These are phyloP conservation scores for Aspergillus vadensis DNA, from an alignment of 2,329 filamentous ascomycete genomes.

Conservation along the genomic window DNA sequence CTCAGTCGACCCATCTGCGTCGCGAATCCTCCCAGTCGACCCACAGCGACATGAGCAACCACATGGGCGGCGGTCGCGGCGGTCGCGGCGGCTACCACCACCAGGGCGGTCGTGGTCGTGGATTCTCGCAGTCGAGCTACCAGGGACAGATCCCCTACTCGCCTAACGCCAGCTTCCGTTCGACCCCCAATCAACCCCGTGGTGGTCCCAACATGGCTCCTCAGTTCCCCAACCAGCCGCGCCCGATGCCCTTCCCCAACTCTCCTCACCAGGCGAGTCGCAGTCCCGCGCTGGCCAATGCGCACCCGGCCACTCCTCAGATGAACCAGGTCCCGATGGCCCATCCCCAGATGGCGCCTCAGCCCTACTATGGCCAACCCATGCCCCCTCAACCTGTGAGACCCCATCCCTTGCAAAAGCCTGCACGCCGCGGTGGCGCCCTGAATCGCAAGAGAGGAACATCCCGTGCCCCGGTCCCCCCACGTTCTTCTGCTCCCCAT, in stretches of 20 bases:
- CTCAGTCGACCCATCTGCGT: slow-evolving; percentile 75
- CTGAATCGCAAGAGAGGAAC: slow-evolving; percentile 38
- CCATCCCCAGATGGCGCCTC: slow-evolving; percentile 64
- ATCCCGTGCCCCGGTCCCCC: slow-evolving; percentile 28
- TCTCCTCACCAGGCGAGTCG: slow-evolving; percentile 66
- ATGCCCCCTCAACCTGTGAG: slow-evolving; percentile 64
- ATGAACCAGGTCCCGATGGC: slow-evolving; percentile 71
- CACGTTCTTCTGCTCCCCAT: slow-evolving; percentile 24
- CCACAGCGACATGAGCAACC: slow-evolving; percentile 71
- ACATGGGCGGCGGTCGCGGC: slow-evolving; percentile 53
- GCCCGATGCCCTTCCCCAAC: slow-evolving; percentile 57
- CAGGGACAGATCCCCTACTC: slow-evolving; percentile 57
- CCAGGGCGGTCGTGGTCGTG: slow-evolving; percentile 59
- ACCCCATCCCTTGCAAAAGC: slow-evolving; percentile 43
- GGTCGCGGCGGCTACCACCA: slow-evolving; percentile 57
- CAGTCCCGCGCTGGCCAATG: slow-evolving; percentile 67
- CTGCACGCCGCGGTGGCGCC: slow-evolving; percentile 33
- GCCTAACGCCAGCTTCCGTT: slow-evolving; percentile 56
- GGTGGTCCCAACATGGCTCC: slow-evolving; percentile 55
- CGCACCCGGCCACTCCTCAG: slow-evolving; percentile 70
- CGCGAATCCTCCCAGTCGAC: slow-evolving; percentile 84
- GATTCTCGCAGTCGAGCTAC: slow-evolving; percentile 56
- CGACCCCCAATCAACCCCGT: slow-evolving; percentile 53
- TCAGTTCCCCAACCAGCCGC: slow-evolving; percentile 51
- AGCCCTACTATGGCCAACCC: slow-evolving; percentile 59